Conservation (phyloP, 2,329 filamentous ascomycete genomes). For the Celoporthe dispersa region DNA sequence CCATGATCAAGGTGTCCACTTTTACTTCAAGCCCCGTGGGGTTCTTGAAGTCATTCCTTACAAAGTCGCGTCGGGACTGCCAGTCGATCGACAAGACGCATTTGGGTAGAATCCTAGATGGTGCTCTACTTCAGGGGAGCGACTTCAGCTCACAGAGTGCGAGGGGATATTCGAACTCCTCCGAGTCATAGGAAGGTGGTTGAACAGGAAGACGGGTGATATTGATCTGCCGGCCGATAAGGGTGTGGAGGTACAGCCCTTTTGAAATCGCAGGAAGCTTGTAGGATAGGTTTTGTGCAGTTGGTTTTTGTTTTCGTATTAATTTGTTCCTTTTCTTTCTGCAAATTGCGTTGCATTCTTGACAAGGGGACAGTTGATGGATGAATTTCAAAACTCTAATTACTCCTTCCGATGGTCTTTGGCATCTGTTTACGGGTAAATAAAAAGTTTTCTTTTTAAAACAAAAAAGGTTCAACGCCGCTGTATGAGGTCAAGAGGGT, state of each 20-base stretch:
- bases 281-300: neutral
- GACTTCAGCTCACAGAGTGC: conserved; percentile 28
- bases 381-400: neutral
- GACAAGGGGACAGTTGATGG: too few species aligned
- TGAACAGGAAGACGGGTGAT: neutral
- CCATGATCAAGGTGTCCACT: conserved; percentile 29
- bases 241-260: neutral
- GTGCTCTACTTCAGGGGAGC: conserved; percentile 31
- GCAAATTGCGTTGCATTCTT: neutral
- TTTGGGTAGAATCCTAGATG: conserved; percentile 44
- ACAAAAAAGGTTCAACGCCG: too few species aligned
- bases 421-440: too few species aligned
- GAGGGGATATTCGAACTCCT: neutral
- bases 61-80: conserved; percentile 43
- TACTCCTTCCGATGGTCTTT: neutral
- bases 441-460: too few species aligned
- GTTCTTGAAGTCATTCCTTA: conserved; percentile 44
- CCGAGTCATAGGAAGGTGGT: neutral
- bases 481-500: neutral
- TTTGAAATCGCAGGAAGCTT: neutral
- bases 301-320: neutral
- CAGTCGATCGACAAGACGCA: conserved; percentile 47
- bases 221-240: neutral
- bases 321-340: too few species aligned
- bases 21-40: conserved; percentile 42